Conservation (phyloP, 73 alveolate species). For the Tetrahymena thermophila region DNA sequence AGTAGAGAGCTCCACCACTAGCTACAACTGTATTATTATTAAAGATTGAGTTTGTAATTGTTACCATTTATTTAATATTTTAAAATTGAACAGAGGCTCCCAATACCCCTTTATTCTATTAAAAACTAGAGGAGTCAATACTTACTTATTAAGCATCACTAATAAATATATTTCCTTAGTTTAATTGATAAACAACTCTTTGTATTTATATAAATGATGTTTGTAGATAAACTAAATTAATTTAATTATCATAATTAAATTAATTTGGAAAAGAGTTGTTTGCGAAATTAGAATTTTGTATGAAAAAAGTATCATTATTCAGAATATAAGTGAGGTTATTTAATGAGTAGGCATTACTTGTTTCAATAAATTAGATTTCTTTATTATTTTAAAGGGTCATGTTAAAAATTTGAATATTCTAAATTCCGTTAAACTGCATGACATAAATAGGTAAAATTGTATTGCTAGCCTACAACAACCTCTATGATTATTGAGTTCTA, state of each 20-base stretch:
- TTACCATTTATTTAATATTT: background rate
- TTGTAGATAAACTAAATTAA: background rate
- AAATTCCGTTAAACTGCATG: background rate
- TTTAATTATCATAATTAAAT: background rate
- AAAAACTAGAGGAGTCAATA: background rate
- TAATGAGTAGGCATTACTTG: background rate
- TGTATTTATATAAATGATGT: background rate
- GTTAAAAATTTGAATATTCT: background rate
- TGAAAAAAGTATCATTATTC: background rate
- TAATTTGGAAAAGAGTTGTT: background rate
- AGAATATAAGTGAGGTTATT: background rate
- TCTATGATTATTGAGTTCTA: background rate
- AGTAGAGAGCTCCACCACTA: background rate
- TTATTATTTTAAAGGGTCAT: background rate
- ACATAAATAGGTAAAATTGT: background rate
- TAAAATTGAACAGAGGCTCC: background rate
- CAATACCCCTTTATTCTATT: background rate
- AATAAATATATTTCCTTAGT: background rate
- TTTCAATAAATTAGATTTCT: background rate
- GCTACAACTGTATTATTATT: background rate
- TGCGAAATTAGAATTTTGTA: background rate
- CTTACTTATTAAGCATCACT: background rate
- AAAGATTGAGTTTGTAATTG: background rate
- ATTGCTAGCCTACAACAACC: background rate
- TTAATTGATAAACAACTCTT: background rate